Evolutionary conservation across 2,329 filamentous ascomycete species (phyloP).

Genomic region (Hymenoscyphus scutula): DNA sequence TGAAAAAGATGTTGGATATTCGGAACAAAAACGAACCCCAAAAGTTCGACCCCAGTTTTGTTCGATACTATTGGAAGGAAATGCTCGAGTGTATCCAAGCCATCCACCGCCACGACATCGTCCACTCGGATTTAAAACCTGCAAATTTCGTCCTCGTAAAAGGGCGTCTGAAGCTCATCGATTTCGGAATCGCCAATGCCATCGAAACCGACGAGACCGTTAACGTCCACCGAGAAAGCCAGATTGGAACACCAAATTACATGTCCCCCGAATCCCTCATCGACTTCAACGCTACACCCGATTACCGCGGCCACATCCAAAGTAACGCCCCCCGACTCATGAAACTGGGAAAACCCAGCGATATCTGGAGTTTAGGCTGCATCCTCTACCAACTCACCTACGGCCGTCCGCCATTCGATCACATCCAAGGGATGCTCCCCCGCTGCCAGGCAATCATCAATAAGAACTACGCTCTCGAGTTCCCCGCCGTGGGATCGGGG

Average conservation of each 20-base stretch:
- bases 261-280: slow-evolving; percentile 96
- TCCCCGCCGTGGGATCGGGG: slow-evolving; percentile 66
- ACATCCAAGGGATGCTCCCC: slow-evolving; percentile 83
- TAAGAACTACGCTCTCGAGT: slow-evolving; percentile 70
- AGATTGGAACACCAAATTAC: slow-evolving; percentile 96
- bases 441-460: slow-evolving; percentile 86
- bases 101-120: slow-evolving; percentile 86
- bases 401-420: slow-evolving; percentile 90
- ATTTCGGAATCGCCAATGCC: slow-evolving; percentile 97
- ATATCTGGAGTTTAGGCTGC: slow-evolving; percentile 94
- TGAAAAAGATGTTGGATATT: slow-evolving; percentile 79
- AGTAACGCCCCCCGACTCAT: slow-evolving; percentile 67
- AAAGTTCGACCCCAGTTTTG: slow-evolving; percentile 82
- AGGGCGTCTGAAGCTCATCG: slow-evolving; percentile 89
- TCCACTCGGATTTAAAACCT: slow-evolving; percentile 95
- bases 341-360: slow-evolving; percentile 93
- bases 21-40: slow-evolving; percentile 70
- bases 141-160: slow-evolving; percentile 94
- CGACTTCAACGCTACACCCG: slow-evolving; percentile 67
- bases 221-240: slow-evolving; percentile 93
- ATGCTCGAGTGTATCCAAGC: slow-evolving; percentile 95
- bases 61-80: slow-evolving; percentile 98
- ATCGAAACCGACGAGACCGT: slow-evolving; percentile 95
- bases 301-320: slow-evolving; percentile 38
- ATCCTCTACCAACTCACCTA: slow-evolving; percentile 99